These are phyloP conservation scores for Suillus variegatus DNA, from an alignment of 768 basidiomycete genomes.

Conservation along the genomic window DNA sequence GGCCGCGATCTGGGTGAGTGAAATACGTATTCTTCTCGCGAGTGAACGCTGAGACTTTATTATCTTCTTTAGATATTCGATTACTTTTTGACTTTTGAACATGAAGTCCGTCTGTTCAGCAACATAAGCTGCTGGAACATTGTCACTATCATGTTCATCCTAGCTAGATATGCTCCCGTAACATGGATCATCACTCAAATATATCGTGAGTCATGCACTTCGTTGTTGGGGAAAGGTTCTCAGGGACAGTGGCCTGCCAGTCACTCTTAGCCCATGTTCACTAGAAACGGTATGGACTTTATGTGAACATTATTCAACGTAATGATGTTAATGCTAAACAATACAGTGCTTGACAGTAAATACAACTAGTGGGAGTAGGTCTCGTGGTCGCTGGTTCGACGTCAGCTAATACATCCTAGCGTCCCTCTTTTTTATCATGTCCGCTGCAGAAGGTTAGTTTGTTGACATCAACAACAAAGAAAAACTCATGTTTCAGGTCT, in stretches of 20 bases:
- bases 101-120: constrained; percentile 12
- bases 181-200: constrained; percentile 6
- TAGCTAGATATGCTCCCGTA: constrained; percentile 14
- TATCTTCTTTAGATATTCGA: constrained; percentile 6
- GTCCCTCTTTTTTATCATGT: constrained; percentile 10
- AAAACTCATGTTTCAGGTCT: constrained; percentile 6
- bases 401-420: background rate
- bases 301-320: background rate
- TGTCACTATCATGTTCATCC: constrained; percentile 9
- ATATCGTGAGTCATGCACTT: constrained; percentile 9
- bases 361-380: constrained; percentile 10
- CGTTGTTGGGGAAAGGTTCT: background rate
- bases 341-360: constrained; percentile 11
- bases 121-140: constrained; percentile 4
- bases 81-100: constrained; percentile 13
- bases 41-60: background rate
- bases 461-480: background rate
- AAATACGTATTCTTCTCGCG: background rate
- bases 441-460: constrained; percentile 8
- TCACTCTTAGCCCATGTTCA: background rate
- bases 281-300: background rate
- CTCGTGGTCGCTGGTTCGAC: background rate
- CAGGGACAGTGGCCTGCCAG: background rate
- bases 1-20: constrained; percentile 11
- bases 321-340: background rate